These are phyloP conservation scores for Paramecium pentaurelia DNA, from an alignment of 73 alveolate genomes.

Conservation along the genomic window DNA sequence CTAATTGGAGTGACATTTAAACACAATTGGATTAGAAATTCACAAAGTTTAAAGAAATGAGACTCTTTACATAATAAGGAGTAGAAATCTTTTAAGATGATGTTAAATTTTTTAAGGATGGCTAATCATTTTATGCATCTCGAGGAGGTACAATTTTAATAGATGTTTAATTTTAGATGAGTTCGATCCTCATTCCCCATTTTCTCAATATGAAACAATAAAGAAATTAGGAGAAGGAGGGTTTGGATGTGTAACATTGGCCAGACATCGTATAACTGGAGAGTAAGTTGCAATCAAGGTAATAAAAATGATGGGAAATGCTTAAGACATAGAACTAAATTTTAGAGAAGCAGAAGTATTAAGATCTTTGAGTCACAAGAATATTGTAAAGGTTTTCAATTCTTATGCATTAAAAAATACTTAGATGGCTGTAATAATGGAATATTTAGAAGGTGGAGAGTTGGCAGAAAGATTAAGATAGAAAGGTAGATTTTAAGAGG, in stretches of 20 bases:
- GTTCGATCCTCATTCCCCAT: slow-evolving; percentile 54
- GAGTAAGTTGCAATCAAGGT: slow-evolving; percentile 92
- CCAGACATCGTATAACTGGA: slow-evolving; percentile 78
- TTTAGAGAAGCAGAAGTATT: slow-evolving; percentile 78
- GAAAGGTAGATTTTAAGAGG: slow-evolving; percentile 58
- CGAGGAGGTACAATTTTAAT: neutral
- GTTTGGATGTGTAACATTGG: slow-evolving; percentile 89
- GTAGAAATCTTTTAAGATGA: slow-evolving; percentile 53
- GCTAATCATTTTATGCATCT: slow-evolving; percentile 37
- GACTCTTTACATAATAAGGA: slow-evolving; percentile 36
- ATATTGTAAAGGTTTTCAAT: slow-evolving; percentile 71
- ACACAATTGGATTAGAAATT: neutral
- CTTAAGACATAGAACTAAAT: slow-evolving; percentile 65
- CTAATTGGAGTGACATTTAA: slow-evolving; percentile 1
- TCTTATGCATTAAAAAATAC: slow-evolving; percentile 66
- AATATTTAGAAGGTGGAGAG: slow-evolving; percentile 88
- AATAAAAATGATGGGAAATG: slow-evolving; percentile 66
- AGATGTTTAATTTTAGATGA: slow-evolving; percentile 36
- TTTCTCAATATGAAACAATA: slow-evolving; percentile 63
- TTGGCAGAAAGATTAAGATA: slow-evolving; percentile 69
- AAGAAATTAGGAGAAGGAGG: slow-evolving; percentile 93
- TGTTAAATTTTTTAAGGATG: slow-evolving; percentile 25
- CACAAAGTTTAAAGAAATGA: slow-evolving; percentile 9
- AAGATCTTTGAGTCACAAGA: slow-evolving; percentile 68
- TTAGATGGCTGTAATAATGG: slow-evolving; percentile 81